Conservation (phyloP, 2,329 filamentous ascomycete species). For the Pseudogymnoascus sp. region DNA sequence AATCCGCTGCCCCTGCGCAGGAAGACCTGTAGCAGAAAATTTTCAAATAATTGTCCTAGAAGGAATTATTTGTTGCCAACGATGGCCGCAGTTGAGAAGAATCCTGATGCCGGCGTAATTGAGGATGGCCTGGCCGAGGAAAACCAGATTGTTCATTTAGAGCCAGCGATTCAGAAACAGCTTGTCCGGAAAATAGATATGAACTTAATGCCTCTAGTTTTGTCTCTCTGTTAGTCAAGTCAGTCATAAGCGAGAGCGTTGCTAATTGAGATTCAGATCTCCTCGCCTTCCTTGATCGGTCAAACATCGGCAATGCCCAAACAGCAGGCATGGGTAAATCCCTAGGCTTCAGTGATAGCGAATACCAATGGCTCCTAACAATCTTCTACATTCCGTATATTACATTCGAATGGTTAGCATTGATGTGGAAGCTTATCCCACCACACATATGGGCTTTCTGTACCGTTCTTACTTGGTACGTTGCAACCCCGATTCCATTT, state of each 20-base stretch:
- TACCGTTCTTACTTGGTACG: background rate
- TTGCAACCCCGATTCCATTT: background rate
- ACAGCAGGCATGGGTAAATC: slow-evolving; percentile 47
- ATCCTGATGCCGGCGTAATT: background rate
- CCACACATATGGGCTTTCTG: slow-evolving; percentile 31
- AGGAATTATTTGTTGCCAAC: background rate
- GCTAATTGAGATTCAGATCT: slow-evolving; percentile 30
- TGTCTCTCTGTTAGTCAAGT: slow-evolving; percentile 18
- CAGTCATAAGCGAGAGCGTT: background rate
- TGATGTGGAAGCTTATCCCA: slow-evolving; percentile 34
- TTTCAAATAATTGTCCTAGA: background rate
- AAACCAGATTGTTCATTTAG: background rate
- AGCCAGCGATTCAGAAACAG: slow-evolving; percentile 33
- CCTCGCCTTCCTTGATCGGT: slow-evolving; percentile 41
- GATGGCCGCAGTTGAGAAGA: background rate
- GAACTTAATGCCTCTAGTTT: slow-evolving; percentile 39
- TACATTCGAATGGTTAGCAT: slow-evolving; percentile 33
- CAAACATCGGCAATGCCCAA: slow-evolving; percentile 47
- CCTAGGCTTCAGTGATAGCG: slow-evolving; percentile 38
- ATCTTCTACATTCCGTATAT: slow-evolving; percentile 36
- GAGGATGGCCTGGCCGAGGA: background rate
- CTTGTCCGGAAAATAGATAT: slow-evolving; percentile 53
- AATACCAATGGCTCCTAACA: slow-evolving; percentile 35
- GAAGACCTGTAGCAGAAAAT: background rate
- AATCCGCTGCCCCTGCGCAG: background rate